Base-by-base conservation (phyloP, 169 alveolate species). In the Plasmodium inui region DNA sequence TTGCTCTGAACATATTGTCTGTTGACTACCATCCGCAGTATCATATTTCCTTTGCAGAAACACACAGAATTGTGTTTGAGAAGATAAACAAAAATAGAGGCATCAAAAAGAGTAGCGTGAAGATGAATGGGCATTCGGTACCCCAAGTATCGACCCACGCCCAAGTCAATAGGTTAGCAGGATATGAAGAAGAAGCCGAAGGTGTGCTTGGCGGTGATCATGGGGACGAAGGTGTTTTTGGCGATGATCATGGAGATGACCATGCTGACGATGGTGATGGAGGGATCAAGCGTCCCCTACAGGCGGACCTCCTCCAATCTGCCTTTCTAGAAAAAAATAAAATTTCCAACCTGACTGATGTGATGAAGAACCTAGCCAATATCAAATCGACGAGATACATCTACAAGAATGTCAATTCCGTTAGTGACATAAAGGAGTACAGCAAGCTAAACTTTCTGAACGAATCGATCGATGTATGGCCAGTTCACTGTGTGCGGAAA, bases 401-500 rank as follows among this genome's bases (percentile, higher is more conserved):
- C 12, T 89, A 89, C 83, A 78, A 41, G 46, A 70, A 61, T 57
- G 90, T 89, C 5, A 89, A 89, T 61, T 79, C 91, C 3, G 19
- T 61, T 67, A 78, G 71, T 39, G 94, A 89, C 32, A 89, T 89
- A 37, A 89, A 28, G 39, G 94, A 89, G 53, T 89, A 79, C 67
- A 39, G 50, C 34, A 89, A 80, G 53, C 39, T 89, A 17, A 26
- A 79, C 34, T 89, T 89, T 22, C 80, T 89, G 41, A 89, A 89
- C 53, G 78, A 80, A 70, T 39, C 67, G 14, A 89, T 89, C 26
- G 94, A 89, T 41, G 71, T 89, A 28, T 89, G 94, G 94, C 94
- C 94, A 28, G 57, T 89, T 22, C 94, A 89, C 73, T 89, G 94
- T 39, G 84, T 89, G 19, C 67, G 79, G 55, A 73, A 89, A 37